These are phyloP conservation scores for Bipolaris cookei DNA, from an alignment of 2,329 filamentous ascomycete genomes.

Conservation along the genomic window DNA sequence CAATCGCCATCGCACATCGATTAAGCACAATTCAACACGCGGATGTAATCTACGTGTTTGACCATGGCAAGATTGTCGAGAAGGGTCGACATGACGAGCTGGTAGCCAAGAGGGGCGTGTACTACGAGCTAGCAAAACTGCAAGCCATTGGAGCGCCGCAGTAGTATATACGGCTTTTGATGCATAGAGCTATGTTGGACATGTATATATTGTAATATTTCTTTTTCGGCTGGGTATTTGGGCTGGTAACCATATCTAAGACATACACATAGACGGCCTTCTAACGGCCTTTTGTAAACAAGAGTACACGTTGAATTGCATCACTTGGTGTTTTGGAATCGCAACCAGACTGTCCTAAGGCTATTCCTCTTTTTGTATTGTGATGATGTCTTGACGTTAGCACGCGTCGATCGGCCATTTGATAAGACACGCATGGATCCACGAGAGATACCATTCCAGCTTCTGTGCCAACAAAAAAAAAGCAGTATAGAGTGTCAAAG, in stretches of 20 bases:
- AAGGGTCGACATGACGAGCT: constrained; percentile 75
- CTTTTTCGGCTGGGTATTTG: background rate
- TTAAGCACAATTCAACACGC: constrained; percentile 93
- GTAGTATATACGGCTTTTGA: constrained; percentile 10
- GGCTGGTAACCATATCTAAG: constrained; percentile 3
- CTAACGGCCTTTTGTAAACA: background rate
- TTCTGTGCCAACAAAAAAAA: background rate
- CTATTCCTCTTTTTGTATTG: too few species aligned
- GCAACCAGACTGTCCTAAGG: background rate
- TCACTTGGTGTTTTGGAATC: background rate
- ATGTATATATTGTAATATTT: constrained; percentile 11
- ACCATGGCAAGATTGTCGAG: constrained; percentile 85
- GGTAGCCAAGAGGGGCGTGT: constrained; percentile 50
- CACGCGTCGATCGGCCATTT: background rate
- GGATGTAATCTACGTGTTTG: constrained; percentile 95
- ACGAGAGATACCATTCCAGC: background rate
- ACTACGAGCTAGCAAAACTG: constrained; percentile 47
- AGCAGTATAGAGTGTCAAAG: background rate
- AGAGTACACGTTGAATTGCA: background rate
- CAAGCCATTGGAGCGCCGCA: constrained; percentile 47
- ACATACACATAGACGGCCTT: constrained; percentile 2
- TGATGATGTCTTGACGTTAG: constrained; percentile 1
- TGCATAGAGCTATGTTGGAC: background rate
- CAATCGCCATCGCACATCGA: constrained; percentile 91
- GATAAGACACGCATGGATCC: background rate